Evolutionary conservation across 371 early-diverging fungal genomes (phyloP).

Genomic region (Mucor irregularis): DNA sequence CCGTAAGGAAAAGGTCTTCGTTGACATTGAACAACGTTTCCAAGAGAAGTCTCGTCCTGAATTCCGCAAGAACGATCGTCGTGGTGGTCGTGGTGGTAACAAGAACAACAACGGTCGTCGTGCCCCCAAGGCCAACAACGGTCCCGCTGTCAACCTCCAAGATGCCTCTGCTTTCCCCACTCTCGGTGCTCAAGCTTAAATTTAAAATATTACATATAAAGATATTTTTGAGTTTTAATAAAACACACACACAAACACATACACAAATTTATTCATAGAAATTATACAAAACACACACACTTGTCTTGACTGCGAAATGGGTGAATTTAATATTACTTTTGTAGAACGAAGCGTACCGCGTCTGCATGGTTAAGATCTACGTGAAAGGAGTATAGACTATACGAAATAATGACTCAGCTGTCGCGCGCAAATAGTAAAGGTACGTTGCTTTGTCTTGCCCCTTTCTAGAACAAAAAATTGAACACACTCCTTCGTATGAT

Average conservation of each 20-base stretch:
- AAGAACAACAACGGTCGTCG: slow-evolving; percentile 43
- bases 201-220: background rate
- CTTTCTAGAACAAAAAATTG: no score
- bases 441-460: no score
- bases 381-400: no score
- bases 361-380: no score
- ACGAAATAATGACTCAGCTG: no score
- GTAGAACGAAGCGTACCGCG: no score
- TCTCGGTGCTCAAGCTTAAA: slow-evolving; percentile 59
- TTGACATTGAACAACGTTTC: slow-evolving; percentile 55
- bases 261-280: no score
- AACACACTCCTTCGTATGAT: no score
- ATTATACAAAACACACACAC: no score
- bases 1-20: slow-evolving; percentile 60
- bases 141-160: slow-evolving; percentile 65
- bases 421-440: no score
- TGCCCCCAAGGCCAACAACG: slow-evolving; percentile 39
- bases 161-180: slow-evolving; percentile 79
- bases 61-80: slow-evolving; percentile 70
- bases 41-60: slow-evolving; percentile 47
- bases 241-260: slow-evolving; percentile 20
- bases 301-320: no score
- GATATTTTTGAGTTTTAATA: slow-evolving; percentile 18
- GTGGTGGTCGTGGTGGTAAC: slow-evolving; percentile 34
- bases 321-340: no score